phyloP scores from a whole-genome alignment of 257 asterid species.

The Fraxinus quadrangulata region DNA sequence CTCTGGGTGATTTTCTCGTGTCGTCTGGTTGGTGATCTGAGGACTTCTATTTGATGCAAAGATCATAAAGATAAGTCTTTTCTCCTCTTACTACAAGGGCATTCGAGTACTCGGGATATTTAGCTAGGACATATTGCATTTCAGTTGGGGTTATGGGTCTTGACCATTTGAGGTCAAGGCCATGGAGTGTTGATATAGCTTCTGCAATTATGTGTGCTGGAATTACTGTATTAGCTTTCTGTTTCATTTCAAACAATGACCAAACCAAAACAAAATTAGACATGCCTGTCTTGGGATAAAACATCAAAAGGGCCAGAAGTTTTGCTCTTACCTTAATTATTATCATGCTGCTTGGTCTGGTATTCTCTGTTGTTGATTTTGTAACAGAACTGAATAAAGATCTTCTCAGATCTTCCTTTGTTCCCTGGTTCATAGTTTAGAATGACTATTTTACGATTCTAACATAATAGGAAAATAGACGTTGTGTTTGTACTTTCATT shows the following conservation, averaged over 20 bases:
- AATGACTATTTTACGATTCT: background rate
- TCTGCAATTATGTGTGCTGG: slow-evolving; percentile 90
- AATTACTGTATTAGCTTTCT: slow-evolving; percentile 65
- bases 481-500: slow-evolving; percentile 35
- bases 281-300: background rate
- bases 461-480: background rate
- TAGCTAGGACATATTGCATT: too few species aligned
- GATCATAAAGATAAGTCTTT: too few species aligned
- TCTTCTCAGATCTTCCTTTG: slow-evolving; percentile 50
- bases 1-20: too few species aligned
- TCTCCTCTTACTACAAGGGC: too few species aligned
- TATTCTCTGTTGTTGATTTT: slow-evolving; percentile 47
- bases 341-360: slow-evolving; percentile 88
- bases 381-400: slow-evolving; percentile 30
- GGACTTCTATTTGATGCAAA: too few species aligned
- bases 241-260: slow-evolving; percentile 24
- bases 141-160: too few species aligned
- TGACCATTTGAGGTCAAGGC: slow-evolving; percentile 46
- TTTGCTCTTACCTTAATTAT: slow-evolving; percentile 55
- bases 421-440: slow-evolving; percentile 33
- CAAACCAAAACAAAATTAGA: background rate
- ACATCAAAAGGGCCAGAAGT: background rate
- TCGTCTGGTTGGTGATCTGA: too few species aligned
- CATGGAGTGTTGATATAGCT: slow-evolving; percentile 84
- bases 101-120: too few species aligned